Evolutionary conservation across 2,329 filamentous ascomycete genomes (phyloP), one percentile per base, ranked within the genome.

Genomic region (Trichoderma gracile): DNA sequence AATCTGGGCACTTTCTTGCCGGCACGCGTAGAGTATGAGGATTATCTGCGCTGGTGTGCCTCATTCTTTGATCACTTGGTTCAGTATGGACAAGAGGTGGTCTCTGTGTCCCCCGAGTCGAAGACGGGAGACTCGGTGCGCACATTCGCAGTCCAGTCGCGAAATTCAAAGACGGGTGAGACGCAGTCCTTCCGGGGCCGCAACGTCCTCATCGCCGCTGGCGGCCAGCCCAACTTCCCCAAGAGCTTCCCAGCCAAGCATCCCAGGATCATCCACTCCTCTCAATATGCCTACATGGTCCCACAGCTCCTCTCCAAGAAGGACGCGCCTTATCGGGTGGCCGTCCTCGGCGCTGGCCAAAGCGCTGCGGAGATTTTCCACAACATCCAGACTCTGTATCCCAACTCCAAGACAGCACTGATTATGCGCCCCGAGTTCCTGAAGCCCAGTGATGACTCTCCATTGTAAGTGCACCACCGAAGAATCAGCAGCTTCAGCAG

Each of bases 331-430:
- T 91, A 92, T 76, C 86, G 86, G 17, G 88, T 98, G 59, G 93
- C 92, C 9, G 90, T 98, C 12, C 82, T 98, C 46, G 94, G 94
- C 9, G 91, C 88, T 53, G 94, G 95, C 1, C 94, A 99, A 80
- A 96, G 91, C 75, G 93, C 93, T 2, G 94, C 94, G 10, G 94
- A 99, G 80, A 96, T 97, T 72, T 97, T 96, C 80, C 90, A 92
- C 79, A 93, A 96, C 76, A 80, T 98, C 56, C 90, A 94, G 72
- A 83, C 81, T 45, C 81, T 91, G 53, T 97, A 96, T 74, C 93
- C 93, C 45, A 93, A 94, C 74, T 87, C 90, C 30, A 84, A 86
- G 70, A 93, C 93, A 0, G 85, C 82, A 42, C 78, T 99, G 64
- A 80, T 97, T 66, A 94, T 97, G 82, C 88, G 92, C 70, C 89